These are phyloP conservation scores for Scalesia atractyloides DNA, from an alignment of 129 eudicot species.

Conservation along the genomic window DNA sequence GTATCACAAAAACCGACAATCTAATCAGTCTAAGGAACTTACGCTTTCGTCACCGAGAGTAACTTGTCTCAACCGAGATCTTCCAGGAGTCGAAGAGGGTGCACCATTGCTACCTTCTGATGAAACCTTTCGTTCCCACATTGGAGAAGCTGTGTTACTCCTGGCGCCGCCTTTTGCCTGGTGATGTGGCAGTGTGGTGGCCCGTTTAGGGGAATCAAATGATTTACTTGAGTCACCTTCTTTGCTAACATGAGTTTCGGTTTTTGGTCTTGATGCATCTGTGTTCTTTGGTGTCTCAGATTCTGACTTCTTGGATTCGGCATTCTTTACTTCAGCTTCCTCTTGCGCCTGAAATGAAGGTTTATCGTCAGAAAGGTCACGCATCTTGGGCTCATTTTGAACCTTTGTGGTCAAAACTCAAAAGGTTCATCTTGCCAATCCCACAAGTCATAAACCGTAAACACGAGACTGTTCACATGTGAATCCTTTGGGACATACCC, in stretches of 20 bases:
- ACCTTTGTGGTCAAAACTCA: conserved; percentile 4
- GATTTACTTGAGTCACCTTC: conserved; percentile 49
- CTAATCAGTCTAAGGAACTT: conserved; percentile 25
- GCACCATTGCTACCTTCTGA: conserved; percentile 56
- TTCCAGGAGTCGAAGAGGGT: conserved; percentile 76
- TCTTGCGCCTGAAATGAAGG: conserved; percentile 31
- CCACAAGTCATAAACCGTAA: background rate
- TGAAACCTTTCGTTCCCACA: conserved; percentile 73
- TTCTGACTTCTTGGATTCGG: conserved; percentile 24
- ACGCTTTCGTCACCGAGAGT: conserved; percentile 83
- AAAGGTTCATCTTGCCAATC: conserved; percentile 8
- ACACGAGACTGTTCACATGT: background rate
- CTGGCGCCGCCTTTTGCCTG: conserved; percentile 53
- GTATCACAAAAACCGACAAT: background rate
- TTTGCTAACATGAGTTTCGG: conserved; percentile 34
- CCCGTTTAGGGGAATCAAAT: conserved; percentile 42
- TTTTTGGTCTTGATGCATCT: conserved; percentile 36
- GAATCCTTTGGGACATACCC: background rate
- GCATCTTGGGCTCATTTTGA: background rate
- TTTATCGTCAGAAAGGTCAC: conserved; percentile 2
- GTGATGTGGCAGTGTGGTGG: conserved; percentile 46
- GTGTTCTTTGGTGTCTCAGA: conserved; percentile 23
- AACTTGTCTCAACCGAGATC: conserved; percentile 83
- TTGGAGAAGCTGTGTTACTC: conserved; percentile 60
- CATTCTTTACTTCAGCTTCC: conserved; percentile 33